Base-by-base conservation (phyloP, 2,329 filamentous ascomycete genomes). In the Byssochlamys sp. region DNA sequence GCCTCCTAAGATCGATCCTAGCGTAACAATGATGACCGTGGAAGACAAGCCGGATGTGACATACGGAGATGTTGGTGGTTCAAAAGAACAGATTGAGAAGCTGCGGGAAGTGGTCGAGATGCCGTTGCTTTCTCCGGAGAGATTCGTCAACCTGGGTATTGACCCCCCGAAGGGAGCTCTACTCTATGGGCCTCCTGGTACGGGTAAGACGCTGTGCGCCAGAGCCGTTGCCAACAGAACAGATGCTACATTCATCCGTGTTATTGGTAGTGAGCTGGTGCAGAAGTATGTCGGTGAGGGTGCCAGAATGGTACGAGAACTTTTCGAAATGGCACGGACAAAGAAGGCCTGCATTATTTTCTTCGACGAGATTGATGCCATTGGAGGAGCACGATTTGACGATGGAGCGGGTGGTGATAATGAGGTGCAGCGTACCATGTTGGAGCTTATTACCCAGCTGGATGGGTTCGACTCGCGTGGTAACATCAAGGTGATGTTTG, bases 301-400 rank as follows among this genome's bases (percentile, higher is more conserved):
- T 72, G 94, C 95, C 4, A 85, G 95, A 67, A 99, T 99, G 94
- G 94, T 99, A 24, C 87, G 94, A 68, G 94, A 99, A 78, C 84
- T 99, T 2, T 99, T 99, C 74, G 94, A 99, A 78, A 99, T 99
- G 94, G 94, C 94, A 9, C 86, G 94, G 66, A 97, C 94, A 58
- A 99, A 99, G 84, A 99, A 99, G 78, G 94, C 94, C 0, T 99
- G 94, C 76, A 99, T 99, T 72, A 99, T 99, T 78, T 99, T 99
- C 85, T 95, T 96, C 70, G 94, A 99, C 73, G 94, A 99, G 78
- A 94, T 97, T 61, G 92, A 97, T 74, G 92, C 92, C 53, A 90
- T 97, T 57, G 92, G 92, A 71, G 92, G 92, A 66, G 92, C 92
- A 45, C 90, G 92, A 75, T 96, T 97, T 71, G 92, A 97, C 69